A percentile compares a stretch with the other conserved stretches of the same genome.
phyloP scores from a whole-genome alignment of 2,329 filamentous ascomycete species.

The Diaporthe longicolla region DNA sequence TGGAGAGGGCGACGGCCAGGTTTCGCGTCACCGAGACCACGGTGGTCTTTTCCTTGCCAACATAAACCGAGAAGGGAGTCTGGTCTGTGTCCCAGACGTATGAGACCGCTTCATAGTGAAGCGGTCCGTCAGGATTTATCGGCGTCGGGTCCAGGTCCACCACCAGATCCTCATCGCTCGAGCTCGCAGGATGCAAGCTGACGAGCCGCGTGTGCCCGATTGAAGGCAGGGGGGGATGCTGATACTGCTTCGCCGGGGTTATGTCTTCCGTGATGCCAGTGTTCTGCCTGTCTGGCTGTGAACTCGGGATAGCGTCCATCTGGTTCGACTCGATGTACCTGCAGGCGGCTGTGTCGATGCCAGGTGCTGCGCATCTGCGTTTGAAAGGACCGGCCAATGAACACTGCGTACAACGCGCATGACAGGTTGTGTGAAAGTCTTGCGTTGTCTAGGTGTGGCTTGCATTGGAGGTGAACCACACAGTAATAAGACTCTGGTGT shows the following conservation, averaged over 20 bases:
- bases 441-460: too few species aligned
- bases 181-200: not conserved
- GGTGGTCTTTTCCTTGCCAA: not conserved
- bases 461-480: too few species aligned
- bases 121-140: not conserved
- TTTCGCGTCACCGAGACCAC: conserved; percentile 33
- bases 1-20: not conserved
- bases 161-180: conserved; percentile 1
- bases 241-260: not conserved
- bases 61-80: not conserved
- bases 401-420: too few species aligned
- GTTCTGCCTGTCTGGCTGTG: not conserved
- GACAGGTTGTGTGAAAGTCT: too few species aligned
- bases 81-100: conserved; percentile 1
- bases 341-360: not conserved
- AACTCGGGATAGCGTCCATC: not conserved
- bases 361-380: not conserved
- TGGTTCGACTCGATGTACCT: not conserved
- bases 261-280: not conserved
- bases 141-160: not conserved
- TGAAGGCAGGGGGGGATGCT: conserved; percentile 2
- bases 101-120: conserved; percentile 2
- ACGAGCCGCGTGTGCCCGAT: not conserved
- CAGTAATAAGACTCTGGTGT: too few species aligned
- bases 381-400: not conserved